These are phyloP conservation scores for Phylloporus scabripes DNA, from an alignment of 768 basidiomycete genomes.

Conservation along the genomic window DNA sequence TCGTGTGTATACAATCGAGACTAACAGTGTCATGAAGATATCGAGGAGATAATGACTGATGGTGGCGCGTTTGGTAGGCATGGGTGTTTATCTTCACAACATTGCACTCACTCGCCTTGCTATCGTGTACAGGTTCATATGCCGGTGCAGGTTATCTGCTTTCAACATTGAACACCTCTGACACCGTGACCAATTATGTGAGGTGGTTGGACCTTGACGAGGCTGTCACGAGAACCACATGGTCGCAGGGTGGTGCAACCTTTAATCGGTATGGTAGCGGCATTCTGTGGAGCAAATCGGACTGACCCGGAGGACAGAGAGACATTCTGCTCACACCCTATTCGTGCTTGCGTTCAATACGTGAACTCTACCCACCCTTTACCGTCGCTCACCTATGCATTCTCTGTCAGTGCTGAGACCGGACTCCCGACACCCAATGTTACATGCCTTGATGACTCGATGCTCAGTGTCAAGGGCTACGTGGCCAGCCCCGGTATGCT, in stretches of 20 bases:
- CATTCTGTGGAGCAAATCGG: background rate
- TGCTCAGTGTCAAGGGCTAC: slow-evolving; percentile 50
- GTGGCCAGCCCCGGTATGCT: slow-evolving; percentile 55
- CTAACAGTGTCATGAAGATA: slow-evolving; percentile 34
- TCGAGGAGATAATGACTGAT: slow-evolving; percentile 47
- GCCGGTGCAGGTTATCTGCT: slow-evolving; percentile 59
- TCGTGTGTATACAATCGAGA: background rate
- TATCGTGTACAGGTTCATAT: slow-evolving; percentile 53
- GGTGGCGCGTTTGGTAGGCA: slow-evolving; percentile 57
- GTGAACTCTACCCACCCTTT: slow-evolving; percentile 34
- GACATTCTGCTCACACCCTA: slow-evolving; percentile 66
- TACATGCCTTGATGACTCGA: slow-evolving; percentile 52
- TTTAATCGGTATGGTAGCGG: slow-evolving; percentile 42
- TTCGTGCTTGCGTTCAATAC: slow-evolving; percentile 57
- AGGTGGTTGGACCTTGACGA: slow-evolving; percentile 70
- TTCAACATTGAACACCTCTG: slow-evolving; percentile 41
- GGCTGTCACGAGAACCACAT: slow-evolving; percentile 51
- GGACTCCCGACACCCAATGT: slow-evolving; percentile 54
- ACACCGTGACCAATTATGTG: slow-evolving; percentile 37
- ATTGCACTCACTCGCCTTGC: background rate
- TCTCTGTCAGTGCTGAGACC: slow-evolving; percentile 40
- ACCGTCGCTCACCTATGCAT: slow-evolving; percentile 42
- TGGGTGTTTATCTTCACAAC: background rate
- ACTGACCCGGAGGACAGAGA: slow-evolving; percentile 28
- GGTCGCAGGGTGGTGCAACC: slow-evolving; percentile 47